Evolutionary conservation across 2,329 filamentous ascomycete genomes (phyloP), one percentile per base, ranked within the genome.

Genomic region (Chalaropsis thielavioides): DNA sequence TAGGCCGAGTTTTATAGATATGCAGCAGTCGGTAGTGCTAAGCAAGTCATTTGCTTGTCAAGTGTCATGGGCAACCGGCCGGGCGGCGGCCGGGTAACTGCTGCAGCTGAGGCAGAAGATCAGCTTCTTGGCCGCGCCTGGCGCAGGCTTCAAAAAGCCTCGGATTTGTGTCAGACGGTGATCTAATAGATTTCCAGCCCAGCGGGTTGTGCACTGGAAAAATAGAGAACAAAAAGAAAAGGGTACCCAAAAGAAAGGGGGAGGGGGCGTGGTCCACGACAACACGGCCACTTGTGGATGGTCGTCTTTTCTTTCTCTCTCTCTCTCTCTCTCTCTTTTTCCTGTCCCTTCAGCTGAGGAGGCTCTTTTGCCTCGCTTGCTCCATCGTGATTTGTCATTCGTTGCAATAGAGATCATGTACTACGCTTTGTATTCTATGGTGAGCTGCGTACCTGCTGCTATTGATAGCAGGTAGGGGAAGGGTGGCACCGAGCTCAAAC

Each of bases 361-460:
- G 51, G 15, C 51, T 56, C 24, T 35, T 35, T 31, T 56, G 15
- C 22, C 51, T 56, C 51, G 51, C 24, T 35, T 56, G 51, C 22
- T 56, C 22, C 15, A 56, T 56, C 22, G 51, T 56, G 31, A 56
- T 56, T 56, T 56, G 51, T 56, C 51, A 56, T 56, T 56, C 51
- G 27, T n/a, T 35, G 11, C 51, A 27, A 44, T 13, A 7, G 40
- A 24, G 22, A 44, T 43, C 22, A 27, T 44, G 40, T 56, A 56
- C 6, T 35, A 7, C 31, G 31, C 31, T 35, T 7, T 35, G 31
- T 7, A 35, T 35, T 3, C 31, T 7, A 35, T 35, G 31, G 7
- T 3, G 31, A 35, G 31, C 31, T 35, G 7, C 31, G 7, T 35
- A 7, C 31, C 7, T 35, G 31, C 31, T 7, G 3, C 7, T 35